These are phyloP conservation scores for Flaveria sonorensis DNA, from an alignment of 129 eudicot species.

Conservation along the genomic window DNA sequence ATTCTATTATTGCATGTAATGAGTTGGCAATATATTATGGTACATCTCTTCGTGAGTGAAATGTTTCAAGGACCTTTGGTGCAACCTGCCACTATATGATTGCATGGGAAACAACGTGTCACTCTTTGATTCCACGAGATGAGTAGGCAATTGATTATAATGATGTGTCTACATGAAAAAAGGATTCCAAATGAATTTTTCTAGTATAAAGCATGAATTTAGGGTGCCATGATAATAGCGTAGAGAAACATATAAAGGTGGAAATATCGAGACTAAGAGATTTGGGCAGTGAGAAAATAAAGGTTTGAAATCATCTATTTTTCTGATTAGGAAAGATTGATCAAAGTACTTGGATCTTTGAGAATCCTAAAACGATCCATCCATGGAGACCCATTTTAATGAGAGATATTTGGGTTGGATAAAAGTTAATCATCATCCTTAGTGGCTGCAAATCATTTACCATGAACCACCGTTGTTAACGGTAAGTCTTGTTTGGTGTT, in stretches of 20 bases:
- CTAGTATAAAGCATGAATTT: background rate
- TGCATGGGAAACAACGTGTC: background rate
- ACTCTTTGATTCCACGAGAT: too few relatives aligned
- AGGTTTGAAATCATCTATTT: background rate
- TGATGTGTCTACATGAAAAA: background rate
- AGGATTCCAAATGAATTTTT: background rate
- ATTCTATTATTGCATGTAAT: background rate
- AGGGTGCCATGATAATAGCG: background rate
- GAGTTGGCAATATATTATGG: background rate
- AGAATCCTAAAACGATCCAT: background rate
- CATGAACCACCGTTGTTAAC: background rate
- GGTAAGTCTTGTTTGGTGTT: background rate
- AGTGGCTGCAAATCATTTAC: background rate
- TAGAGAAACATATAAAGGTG: background rate
- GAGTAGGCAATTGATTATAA: background rate
- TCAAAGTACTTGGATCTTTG: background rate
- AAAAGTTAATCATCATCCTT: background rate
- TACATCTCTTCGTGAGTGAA: background rate
- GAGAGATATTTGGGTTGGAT: background rate
- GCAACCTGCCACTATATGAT: background rate
- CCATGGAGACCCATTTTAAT: too few relatives aligned
- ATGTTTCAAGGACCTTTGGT: background rate
- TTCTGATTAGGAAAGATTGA: background rate
- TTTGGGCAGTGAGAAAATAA: background rate
- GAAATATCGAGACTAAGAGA: background rate